Evolutionary conservation across 1,284 basidiomycete species (phyloP), one percentile per base, ranked within the genome.

Genomic region (Sphaerobolus stellatus): DNA sequence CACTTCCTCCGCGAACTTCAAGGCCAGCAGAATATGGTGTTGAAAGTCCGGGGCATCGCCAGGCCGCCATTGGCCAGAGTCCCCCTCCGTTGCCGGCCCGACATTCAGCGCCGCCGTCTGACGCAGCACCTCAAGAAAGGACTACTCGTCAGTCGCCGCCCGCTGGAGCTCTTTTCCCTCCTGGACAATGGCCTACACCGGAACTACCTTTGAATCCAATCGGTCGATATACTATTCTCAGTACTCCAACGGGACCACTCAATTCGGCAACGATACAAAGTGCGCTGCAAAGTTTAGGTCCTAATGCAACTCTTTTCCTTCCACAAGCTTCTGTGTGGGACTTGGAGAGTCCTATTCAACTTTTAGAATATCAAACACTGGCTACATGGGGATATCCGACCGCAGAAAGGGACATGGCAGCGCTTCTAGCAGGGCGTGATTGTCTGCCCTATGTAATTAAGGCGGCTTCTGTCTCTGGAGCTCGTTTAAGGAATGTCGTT

Each of bases 371-470:
- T 40, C 63, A 64, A 43, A 62, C 63, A 45, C 51, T 64, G 16
- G 63, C 63, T 13, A 64, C 63, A n/a, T 52, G 55, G 50, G 63
- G 59, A 1, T 64, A 64, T 38, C 63, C 63, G 11, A 59, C 50
- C 6, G 50, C 52, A 13, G 63, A 63, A 24, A 48, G 50, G 7
- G 57, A 63, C 4, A 59, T 64, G 57, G 63, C 63, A 4, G 52
- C 50, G 29, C 57, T 64, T 20, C 60, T 63, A 25, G 63, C 63
- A 3, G 52, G 40, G 20, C 28, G 53, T 52, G 63, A 57, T 5
- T 59, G 56, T 25, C 40, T 53, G 18, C 50, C 52, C 14, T 56
- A 61, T 51, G 20, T 64, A 25, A 40, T 64, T 13, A 44, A 45
- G 31, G 60, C 46, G n/a, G 50, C 54, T 18, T 30, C 45, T 14